Conservation (phyloP, 2,329 filamentous ascomycete genomes). For the Paraphaeosphaeria sporulosa region DNA sequence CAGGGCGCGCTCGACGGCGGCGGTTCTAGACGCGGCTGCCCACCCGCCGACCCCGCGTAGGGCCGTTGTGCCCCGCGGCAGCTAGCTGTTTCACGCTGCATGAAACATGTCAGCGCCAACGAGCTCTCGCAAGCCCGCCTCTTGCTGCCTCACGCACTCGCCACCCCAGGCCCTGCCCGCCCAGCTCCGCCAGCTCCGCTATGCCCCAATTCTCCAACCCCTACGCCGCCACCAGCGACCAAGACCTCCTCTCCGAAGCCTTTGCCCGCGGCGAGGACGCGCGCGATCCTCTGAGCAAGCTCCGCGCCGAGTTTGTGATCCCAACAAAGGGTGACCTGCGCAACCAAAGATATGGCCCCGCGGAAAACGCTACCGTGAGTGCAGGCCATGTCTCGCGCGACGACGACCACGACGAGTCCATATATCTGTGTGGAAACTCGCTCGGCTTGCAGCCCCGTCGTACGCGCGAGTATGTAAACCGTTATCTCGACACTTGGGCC, state of each 20-base stretch:
- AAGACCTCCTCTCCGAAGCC: slow-evolving; percentile 37
- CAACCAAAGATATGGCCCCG: slow-evolving; percentile 59
- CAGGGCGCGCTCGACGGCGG: neutral
- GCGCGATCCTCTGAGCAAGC: slow-evolving; percentile 47
- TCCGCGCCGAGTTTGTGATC: slow-evolving; percentile 76
- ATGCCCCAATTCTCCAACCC: slow-evolving; percentile 38
- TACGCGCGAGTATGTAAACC: slow-evolving; percentile 69
- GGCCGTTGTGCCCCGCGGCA: neutral
- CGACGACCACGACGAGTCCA: slow-evolving; percentile 54
- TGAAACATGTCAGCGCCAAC: slow-evolving; percentile 4
- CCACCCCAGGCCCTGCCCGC: slow-evolving; percentile 10
- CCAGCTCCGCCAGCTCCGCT: slow-evolving; percentile 12
- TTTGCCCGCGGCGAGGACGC: slow-evolving; percentile 46
- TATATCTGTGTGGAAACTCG: slow-evolving; percentile 91
- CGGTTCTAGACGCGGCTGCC: slow-evolving; percentile 4
- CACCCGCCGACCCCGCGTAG: neutral
- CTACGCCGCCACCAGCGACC: slow-evolving; percentile 28
- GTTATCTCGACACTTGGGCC: slow-evolving; percentile 83
- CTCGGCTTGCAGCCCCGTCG: slow-evolving; percentile 81
- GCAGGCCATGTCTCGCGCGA: slow-evolving; percentile 31
- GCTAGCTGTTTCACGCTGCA: neutral
- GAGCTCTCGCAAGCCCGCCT: slow-evolving; percentile 7
- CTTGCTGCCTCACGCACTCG: slow-evolving; percentile 7
- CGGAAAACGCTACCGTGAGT: neutral
- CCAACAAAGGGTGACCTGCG: slow-evolving; percentile 76